These are phyloP conservation scores for Sonneratia caseolaris DNA, from an alignment of 345 rosid genomes.

Conservation along the genomic window DNA sequence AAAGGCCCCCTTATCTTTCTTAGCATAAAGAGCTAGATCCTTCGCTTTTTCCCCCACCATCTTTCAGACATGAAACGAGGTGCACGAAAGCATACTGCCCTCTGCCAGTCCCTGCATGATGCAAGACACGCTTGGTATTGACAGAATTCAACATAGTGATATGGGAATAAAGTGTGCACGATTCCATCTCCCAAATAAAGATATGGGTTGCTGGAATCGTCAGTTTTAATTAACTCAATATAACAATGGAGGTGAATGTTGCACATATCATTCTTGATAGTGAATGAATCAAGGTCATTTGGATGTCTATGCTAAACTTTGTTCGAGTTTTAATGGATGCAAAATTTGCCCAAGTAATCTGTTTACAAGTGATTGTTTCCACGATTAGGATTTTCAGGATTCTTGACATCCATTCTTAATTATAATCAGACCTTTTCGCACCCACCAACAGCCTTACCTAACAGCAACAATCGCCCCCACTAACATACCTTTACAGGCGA, in stretches of 20 bases:
- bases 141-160: no score
- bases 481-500: no score
- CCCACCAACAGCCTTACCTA: neutral
- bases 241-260: neutral
- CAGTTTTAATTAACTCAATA: no score
- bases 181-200: no score
- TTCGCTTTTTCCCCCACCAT: neutral
- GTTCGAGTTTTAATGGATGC: neutral
- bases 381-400: neutral
- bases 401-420: neutral
- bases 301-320: neutral
- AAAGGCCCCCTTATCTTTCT: neutral
- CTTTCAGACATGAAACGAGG: neutral
- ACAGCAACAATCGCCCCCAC: neutral
- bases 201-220: no score
- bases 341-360: neutral
- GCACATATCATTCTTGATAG: neutral
- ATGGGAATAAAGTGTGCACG: no score
- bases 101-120: neutral
- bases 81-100: neutral
- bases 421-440: neutral
- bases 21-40: neutral
- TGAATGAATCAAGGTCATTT: neutral
- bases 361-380: neutral
- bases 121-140: no score